Conservation (phyloP, 2,329 filamentous ascomycete genomes). For the Diplodia mutila region DNA sequence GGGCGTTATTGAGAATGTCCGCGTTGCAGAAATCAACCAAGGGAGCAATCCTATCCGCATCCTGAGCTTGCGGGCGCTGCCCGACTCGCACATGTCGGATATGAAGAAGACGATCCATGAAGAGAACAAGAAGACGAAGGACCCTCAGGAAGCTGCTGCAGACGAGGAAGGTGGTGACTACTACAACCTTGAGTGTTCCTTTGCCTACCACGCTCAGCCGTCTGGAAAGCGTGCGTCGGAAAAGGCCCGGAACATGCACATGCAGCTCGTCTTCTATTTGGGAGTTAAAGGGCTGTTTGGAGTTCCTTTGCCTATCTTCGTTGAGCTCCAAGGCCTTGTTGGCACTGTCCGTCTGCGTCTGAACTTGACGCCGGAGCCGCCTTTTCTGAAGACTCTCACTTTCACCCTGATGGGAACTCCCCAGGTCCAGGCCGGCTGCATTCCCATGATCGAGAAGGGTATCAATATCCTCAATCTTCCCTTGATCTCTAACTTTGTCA, state of each 20-base stretch:
- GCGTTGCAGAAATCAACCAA: conserved; percentile 92
- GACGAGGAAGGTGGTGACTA: conserved; percentile 89
- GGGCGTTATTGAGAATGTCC: conserved; percentile 87
- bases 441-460: conserved; percentile 88
- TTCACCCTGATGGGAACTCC: conserved; percentile 94
- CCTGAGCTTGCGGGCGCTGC: conserved; percentile 81
- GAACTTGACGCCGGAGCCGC: conserved; percentile 85
- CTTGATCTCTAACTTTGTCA: conserved; percentile 94
- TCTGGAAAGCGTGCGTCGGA: conserved; percentile 70
- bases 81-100: conserved; percentile 78
- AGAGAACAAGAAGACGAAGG: conserved; percentile 78
- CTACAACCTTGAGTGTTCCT: conserved; percentile 88
- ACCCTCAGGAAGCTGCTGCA: conserved; percentile 83
- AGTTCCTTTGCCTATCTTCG: conserved; percentile 83
- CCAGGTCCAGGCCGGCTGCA: conserved; percentile 85
- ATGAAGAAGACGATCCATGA: conserved; percentile 80
- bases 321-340: conserved; percentile 88
- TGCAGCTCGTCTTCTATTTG: conserved; percentile 93
- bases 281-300: conserved; percentile 88
- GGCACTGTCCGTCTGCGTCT: conserved; percentile 82
- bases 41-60: conserved; percentile 89
- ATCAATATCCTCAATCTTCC: conserved; percentile 91
- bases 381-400: conserved; percentile 88
- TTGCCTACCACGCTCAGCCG: conserved; percentile 88
- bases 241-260: conserved; percentile 93